Percentiles rank a stretch among this genome's conserved stretches.
Evolutionary conservation across 805 yeast genomes (phyloP).

Genomic region (Candida patagonica): DNA sequence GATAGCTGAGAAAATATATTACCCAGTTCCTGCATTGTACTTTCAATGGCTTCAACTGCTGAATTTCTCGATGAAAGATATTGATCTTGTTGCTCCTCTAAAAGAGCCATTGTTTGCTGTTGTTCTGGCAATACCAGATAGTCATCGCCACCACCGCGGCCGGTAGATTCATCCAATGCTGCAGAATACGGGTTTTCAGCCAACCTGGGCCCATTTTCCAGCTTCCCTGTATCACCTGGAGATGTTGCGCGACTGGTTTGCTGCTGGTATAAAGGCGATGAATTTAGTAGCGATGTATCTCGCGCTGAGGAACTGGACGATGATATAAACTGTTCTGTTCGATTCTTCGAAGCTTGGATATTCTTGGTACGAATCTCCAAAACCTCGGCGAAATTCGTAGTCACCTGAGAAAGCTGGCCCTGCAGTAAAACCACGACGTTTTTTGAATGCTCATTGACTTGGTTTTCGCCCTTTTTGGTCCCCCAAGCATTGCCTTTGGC

Average conservation of each 20-base stretch:
- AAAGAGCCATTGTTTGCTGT: slow-evolving; percentile 67
- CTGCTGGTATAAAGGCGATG: slow-evolving; percentile 29
- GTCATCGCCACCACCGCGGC: slow-evolving; percentile 27
- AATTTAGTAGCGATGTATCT: slow-evolving; percentile 11
- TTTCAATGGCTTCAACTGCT: slow-evolving; percentile 93
- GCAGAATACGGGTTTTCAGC: slow-evolving; percentile 14
- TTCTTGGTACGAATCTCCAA: slow-evolving; percentile 76
- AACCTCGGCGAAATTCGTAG: slow-evolving; percentile 87
- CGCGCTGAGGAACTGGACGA: slow-evolving; percentile 24
- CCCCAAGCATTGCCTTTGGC: slow-evolving; percentile 28
- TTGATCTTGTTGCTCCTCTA: slow-evolving; percentile 71
- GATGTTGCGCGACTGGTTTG: slow-evolving; percentile 12
- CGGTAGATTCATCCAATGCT: slow-evolving; percentile 1
- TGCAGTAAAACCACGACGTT: slow-evolving; percentile 82
- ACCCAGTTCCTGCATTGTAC: slow-evolving; percentile 96
- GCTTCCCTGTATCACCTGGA: slow-evolving; percentile 3
- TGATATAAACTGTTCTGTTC: slow-evolving; percentile 78
- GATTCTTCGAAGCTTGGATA: slow-evolving; percentile 67
- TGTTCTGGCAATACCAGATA: slow-evolving; percentile 72
- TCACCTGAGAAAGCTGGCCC: slow-evolving; percentile 82
- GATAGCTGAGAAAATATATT: slow-evolving; percentile 89
- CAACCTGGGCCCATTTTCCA: background rate
- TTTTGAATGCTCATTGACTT: slow-evolving; percentile 62
- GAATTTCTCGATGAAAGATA: slow-evolving; percentile 76
- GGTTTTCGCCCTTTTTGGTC: slow-evolving; percentile 41